Evolutionary conservation across 2,329 filamentous ascomycete species (phyloP).

Genomic region (Orbilia javanica): DNA sequence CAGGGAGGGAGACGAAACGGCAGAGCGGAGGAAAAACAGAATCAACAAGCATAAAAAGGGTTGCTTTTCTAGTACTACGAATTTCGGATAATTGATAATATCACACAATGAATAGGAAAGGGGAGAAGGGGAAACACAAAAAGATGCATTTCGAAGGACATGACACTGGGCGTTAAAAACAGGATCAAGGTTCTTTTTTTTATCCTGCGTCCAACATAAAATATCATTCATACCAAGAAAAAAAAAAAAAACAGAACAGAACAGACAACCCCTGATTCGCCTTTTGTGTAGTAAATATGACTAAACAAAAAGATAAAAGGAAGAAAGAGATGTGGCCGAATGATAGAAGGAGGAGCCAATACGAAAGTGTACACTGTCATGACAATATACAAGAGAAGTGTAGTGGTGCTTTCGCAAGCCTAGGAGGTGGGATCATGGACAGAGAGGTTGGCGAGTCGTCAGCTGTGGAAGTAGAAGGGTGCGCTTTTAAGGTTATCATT

Average conservation of each 20-base stretch:
- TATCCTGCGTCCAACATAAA: conserved; percentile 45
- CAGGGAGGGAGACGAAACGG: conserved; percentile 12
- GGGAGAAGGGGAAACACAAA: conserved; percentile 7
- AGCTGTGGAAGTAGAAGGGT: neutral
- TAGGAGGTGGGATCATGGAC: neutral
- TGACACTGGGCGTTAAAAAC: conserved; percentile 31
- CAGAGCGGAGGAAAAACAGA: conserved; percentile 23
- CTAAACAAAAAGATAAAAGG: conserved; percentile 52
- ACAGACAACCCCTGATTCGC: conserved; percentile 57
- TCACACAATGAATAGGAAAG: conserved; percentile 49
- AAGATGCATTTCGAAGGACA: conserved; percentile 39
- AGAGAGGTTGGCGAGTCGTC: neutral
- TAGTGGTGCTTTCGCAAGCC: conserved; percentile 8
- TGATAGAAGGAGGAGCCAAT: conserved; percentile 4
- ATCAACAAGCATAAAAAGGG: conserved; percentile 22
- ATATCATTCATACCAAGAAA: conserved; percentile 43
- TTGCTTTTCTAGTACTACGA: conserved; percentile 58
- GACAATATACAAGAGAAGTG: conserved; percentile 44
- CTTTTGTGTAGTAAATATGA: conserved; percentile 58
- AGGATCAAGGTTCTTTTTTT: conserved; percentile 51
- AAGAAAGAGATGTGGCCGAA: conserved; percentile 27
- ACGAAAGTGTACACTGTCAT: conserved; percentile 43
- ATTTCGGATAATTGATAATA: conserved; percentile 37
- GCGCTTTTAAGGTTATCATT: conserved; percentile 29
- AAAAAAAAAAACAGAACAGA: conserved; percentile 28